Percentiles rank a stretch among this genome's conserved stretches.
Evolutionary conservation across 768 basidiomycete species (phyloP).

Genomic region (Tylopilus felleus): DNA sequence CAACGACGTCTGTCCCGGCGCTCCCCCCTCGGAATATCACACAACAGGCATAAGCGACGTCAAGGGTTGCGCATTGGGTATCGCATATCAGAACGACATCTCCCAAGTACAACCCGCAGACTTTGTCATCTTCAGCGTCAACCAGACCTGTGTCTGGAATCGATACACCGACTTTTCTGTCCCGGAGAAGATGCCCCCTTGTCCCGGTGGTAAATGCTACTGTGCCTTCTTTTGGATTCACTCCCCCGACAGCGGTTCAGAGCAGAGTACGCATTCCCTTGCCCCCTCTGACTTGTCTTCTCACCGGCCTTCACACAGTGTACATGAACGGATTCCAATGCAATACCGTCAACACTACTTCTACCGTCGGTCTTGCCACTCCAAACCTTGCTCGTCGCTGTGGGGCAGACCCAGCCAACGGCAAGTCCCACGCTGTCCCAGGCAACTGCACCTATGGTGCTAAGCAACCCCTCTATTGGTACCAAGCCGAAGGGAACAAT

Average conservation of each 20-base stretch:
- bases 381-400: constrained; percentile 64
- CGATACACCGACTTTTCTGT: constrained; percentile 68
- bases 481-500: constrained; percentile 58
- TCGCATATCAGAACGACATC: constrained; percentile 70
- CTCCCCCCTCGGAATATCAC: constrained; percentile 46
- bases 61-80: constrained; percentile 65
- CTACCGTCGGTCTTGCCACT: constrained; percentile 48
- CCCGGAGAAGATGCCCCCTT: constrained; percentile 64
- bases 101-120: constrained; percentile 58
- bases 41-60: constrained; percentile 53
- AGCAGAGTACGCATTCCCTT: constrained; percentile 49
- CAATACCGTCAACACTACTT: constrained; percentile 52
- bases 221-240: constrained; percentile 80
- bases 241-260: constrained; percentile 54
- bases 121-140: constrained; percentile 71
- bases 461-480: constrained; percentile 71
- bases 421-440: constrained; percentile 40
- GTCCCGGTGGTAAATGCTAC: constrained; percentile 57
- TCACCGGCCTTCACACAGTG: constrained; percentile 33
- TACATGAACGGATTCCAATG: constrained; percentile 79
- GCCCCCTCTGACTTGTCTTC: neutral
- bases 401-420: constrained; percentile 51
- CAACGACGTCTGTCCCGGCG: constrained; percentile 51
- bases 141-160: constrained; percentile 72
- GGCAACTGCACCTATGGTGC: constrained; percentile 73